Base-by-base conservation (phyloP, 2,329 filamentous ascomycete genomes). In the Xylariomycetidae sp. region DNA sequence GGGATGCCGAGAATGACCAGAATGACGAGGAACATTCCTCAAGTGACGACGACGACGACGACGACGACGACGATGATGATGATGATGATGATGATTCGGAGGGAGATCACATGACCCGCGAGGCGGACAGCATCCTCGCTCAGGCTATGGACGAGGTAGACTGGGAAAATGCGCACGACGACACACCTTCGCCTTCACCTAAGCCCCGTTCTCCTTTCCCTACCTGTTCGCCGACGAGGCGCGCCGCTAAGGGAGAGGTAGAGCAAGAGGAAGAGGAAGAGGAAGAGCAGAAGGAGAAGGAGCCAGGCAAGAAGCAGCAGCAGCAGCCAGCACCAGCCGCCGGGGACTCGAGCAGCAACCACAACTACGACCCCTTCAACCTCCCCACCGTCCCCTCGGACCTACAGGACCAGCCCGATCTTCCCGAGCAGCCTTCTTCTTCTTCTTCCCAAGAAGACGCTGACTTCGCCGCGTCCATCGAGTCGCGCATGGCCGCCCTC, bases 401-500 rank as follows among this genome's bases (percentile, higher is more conserved):
- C 25, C 61, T 70, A 5, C 50, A 60, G 29, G 59, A 64, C 17
- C 61, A 67, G 6, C 13, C 47, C 36, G 5, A 44, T 42, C 13
- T 31, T n/a, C 9, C 36, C 25, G 26, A 33, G n/a, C 8, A 23
- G 8, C n/a, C 14, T 5, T 25, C 31, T 15, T 37, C 37, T 13
- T 9, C 27, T 5, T 31, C 42, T 29, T 18, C 43, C 33, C 26
- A 56, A 34, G 37, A 48, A 3, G 48, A 54, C 30, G 46, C 53
- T 27, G 59, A 63, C 37, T 62, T 64, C 33, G 63, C 63, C 18
- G 61, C 67, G 31, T 64, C 67, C 38, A 69, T 79, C 30, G 62
- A 67, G 2, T 62, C 66, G 6, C 72, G 73, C 31, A 65, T 78
- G 47, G 71, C 72, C 3, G 70, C 68, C 5, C 62, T 79, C 3